These are phyloP conservation scores for Backusella parvicylindrica DNA, from an alignment of 192 early-diverging fungal genomes.

Conservation along the genomic window DNA sequence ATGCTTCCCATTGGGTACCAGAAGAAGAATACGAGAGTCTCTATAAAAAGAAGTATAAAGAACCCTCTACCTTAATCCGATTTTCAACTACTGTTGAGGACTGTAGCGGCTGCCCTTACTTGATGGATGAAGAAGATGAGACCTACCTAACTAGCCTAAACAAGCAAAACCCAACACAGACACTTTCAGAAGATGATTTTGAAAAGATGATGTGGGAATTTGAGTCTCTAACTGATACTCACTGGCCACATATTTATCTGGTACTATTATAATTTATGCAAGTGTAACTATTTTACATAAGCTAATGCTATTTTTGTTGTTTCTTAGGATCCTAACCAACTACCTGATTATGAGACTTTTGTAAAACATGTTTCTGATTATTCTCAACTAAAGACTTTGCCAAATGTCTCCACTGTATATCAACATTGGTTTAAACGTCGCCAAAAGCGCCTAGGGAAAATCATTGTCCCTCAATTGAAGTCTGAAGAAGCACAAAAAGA, in stretches of 20 bases:
- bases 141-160: constrained; percentile 59
- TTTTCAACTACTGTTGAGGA: constrained; percentile 90
- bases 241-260: constrained; percentile 34
- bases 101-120: constrained; percentile 81
- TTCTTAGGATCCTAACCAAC: constrained; percentile 8
- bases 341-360: constrained; percentile 13
- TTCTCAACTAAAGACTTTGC: constrained; percentile 10
- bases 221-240: constrained; percentile 33
- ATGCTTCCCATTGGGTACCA: constrained; percentile 70
- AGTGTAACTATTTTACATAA: background rate
- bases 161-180: constrained; percentile 19
- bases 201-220: constrained; percentile 73
- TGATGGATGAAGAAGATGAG: constrained; percentile 84
- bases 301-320: background rate
- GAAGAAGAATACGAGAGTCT: constrained; percentile 58
- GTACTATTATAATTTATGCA: background rate
- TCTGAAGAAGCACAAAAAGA: constrained; percentile 62
- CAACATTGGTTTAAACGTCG: constrained; percentile 55
- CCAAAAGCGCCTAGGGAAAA: constrained; percentile 39
- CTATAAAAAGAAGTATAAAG: constrained; percentile 66
- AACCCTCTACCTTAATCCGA: constrained; percentile 77
- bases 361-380: constrained; percentile 2
- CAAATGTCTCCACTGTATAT: constrained; percentile 27
- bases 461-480: constrained; percentile 58
- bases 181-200: constrained; percentile 68